Evolutionary conservation across 2,329 filamentous ascomycete species (phyloP), one percentile per base, ranked within the genome.

Genomic region (Nemania sp.): DNA sequence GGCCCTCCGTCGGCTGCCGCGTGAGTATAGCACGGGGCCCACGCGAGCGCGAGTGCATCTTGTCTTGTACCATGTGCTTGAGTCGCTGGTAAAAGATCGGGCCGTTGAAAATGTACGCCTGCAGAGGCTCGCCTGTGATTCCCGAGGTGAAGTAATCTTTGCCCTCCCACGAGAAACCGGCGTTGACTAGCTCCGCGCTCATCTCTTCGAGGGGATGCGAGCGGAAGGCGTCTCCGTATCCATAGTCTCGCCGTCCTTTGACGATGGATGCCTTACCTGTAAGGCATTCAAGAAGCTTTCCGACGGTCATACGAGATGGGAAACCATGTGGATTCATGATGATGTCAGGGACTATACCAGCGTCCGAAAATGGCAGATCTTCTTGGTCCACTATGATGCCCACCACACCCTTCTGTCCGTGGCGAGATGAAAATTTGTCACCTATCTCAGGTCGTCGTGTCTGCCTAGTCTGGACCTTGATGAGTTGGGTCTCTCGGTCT

Each of bases 311-410:
- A 72, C 94, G 94, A 26, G 93, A 97, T 1, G 94, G 94, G 80
- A 99, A 99, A 86, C 94, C 94, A 75, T 99, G 94, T 0, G 95
- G 94, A 77, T 99, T 99, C 94, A 99, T 99, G 83, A 99, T 99
- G 63, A 99, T 97, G 73, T 99, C 94, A 0, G 94, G 94, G n/a
- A 86, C 88, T 62, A 99, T 84, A 2, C 94, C 95, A 47, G 81
- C 78, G 73, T 99, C 94, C 30, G 89, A 89, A 75, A 99, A 99
- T 0, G 94, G 94, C 85, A 99, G 89, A 69, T 99, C 94, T 68
- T 94, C 91, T 74, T 97, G 93, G 59, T 96, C 90, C 15, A 93
- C 91, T 54, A 99, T 97, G 64, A 97, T 93, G 52, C 94, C 94
- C 1, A 96, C 91, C 17, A 97, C 94, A 76, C 94, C 94, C 73